Evolutionary conservation across 1,284 basidiomycete genomes (phyloP).

Genomic region (Schizophyllum amplum): DNA sequence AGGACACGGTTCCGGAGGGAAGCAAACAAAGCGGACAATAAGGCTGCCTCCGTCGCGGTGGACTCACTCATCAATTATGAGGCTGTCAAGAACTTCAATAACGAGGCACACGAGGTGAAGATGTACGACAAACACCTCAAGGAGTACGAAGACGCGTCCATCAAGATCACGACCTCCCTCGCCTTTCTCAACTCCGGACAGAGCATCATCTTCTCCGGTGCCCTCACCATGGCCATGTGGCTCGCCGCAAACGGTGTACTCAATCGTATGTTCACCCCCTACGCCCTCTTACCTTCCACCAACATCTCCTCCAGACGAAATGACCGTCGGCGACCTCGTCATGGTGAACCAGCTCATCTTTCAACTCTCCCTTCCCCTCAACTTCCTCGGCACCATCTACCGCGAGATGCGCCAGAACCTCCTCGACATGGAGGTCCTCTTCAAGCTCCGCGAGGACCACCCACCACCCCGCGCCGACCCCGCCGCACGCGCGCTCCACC

Average conservation of each 20-base stretch:
- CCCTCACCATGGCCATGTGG: conserved; percentile 93
- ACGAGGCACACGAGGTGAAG: conserved; percentile 84
- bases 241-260: conserved; percentile 92
- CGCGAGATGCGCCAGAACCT: conserved; percentile 93
- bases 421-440: conserved; percentile 94
- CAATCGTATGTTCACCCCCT: conserved; percentile 48
- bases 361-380: conserved; percentile 91
- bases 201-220: conserved; percentile 91
- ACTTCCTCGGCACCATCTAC: conserved; percentile 96
- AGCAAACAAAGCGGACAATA: conserved; percentile 95
- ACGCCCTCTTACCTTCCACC: background rate
- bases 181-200: conserved; percentile 95
- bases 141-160: conserved; percentile 84
- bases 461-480: conserved; percentile 47
- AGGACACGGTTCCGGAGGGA: conserved; percentile 92
- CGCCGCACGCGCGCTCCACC: conserved; percentile 56
- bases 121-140: conserved; percentile 90
- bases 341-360: conserved; percentile 99
- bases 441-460: conserved; percentile 85
- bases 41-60: conserved; percentile 88
- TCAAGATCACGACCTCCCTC: conserved; percentile 93
- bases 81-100: conserved; percentile 99
- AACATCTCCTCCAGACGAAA: conserved; percentile 56
- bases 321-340: conserved; percentile 97
- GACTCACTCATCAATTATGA: conserved; percentile 98